These are phyloP conservation scores for Eremochloa ophiuroides DNA, from an alignment of 176 grass and related monocot genomes.

Conservation along the genomic window DNA sequence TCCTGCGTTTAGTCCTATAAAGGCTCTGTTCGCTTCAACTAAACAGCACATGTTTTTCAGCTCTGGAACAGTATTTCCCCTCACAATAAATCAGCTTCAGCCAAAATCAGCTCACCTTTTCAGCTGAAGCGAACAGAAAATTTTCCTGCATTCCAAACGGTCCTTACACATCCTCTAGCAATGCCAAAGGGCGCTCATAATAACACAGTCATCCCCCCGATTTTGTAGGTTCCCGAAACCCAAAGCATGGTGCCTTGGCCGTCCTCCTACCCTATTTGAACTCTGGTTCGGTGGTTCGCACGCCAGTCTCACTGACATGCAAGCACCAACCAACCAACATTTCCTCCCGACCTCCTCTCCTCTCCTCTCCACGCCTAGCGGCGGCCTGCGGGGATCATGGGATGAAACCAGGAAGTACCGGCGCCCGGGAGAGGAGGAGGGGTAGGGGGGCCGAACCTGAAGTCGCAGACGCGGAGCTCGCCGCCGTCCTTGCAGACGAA, in stretches of 20 bases:
- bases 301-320: neutral
- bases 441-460: constrained; percentile 9
- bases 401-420: neutral
- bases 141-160: neutral
- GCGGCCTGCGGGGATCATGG: neutral
- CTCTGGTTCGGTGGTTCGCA: neutral
- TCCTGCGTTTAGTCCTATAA: no score
- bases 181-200: neutral
- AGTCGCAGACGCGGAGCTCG: constrained; percentile 37
- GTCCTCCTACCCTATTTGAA: neutral
- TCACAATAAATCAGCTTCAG: no score
- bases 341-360: no score
- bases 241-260: neutral
- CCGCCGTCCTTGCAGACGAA: constrained; percentile 57
- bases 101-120: no score
- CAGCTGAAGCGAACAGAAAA: no score
- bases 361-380: neutral
- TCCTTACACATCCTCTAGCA: neutral
- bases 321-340: neutral
- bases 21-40: no score
- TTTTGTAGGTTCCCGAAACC: neutral
- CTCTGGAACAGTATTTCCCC: no score
- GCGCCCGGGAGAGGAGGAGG: no score
- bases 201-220: neutral
- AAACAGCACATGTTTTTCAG: no score